Evolutionary conservation across 495 filamentous ascomycete genomes (phyloP).

Genomic region (Aspergillus biplanus): DNA sequence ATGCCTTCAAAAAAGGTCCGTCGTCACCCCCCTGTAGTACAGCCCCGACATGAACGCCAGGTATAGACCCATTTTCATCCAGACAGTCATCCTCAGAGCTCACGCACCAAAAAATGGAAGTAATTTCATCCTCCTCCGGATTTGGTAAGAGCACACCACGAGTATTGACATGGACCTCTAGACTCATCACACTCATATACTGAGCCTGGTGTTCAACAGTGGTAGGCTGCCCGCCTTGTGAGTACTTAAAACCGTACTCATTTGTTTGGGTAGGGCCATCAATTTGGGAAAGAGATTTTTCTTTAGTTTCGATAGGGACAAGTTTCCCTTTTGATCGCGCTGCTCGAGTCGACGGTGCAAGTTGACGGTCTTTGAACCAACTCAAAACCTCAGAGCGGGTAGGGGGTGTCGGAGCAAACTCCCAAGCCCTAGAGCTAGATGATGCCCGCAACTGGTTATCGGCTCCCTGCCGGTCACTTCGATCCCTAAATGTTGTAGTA

Average conservation of each 20-base stretch:
- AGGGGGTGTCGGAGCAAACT: conserved; percentile 63
- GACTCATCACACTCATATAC: conserved; percentile 95
- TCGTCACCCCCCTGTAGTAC: conserved; percentile 44
- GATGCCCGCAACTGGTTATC: conserved; percentile 52
- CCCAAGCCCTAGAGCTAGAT: conserved; percentile 39
- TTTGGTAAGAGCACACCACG: conserved; percentile 79
- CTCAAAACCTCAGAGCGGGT: conserved; percentile 67
- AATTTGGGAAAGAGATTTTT: conserved; percentile 74
- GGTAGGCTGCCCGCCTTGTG: conserved; percentile 73
- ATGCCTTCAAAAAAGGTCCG: conserved; percentile 54
- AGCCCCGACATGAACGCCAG: conserved; percentile 63
- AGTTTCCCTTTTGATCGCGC: conserved; percentile 10
- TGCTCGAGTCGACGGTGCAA: conserved; percentile 5
- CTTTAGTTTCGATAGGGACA: conserved; percentile 23
- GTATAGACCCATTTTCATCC: conserved; percentile 54
- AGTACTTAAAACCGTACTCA: conserved; percentile 83
- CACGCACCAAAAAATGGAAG: conserved; percentile 88
- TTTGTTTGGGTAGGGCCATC: conserved; percentile 88
- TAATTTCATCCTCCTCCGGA: conserved; percentile 88
- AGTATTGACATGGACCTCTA: conserved; percentile 95
- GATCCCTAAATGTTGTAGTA: conserved; percentile 45
- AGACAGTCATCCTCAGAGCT: conserved; percentile 68
- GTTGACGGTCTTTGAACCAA: conserved; percentile 61
- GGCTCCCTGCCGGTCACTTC: conserved; percentile 49
- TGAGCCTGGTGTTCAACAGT: conserved; percentile 85